Evolutionary conservation across 441 rosid species (phyloP).

Genomic region (Bocquillonia castaneifolia): DNA sequence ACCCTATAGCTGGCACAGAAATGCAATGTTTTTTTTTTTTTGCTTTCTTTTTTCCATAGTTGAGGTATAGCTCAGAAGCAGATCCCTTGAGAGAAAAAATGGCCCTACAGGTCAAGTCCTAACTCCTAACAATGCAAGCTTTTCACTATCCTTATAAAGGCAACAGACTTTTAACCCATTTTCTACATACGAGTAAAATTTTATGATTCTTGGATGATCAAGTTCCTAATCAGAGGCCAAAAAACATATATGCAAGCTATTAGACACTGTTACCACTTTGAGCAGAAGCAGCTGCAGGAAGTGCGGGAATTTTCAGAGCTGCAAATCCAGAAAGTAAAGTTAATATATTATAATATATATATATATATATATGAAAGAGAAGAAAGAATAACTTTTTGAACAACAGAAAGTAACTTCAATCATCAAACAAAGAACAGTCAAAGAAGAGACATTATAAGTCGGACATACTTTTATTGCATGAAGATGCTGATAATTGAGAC

Average conservation of each 20-base stretch:
- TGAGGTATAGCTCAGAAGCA: neutral
- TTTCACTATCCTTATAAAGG: neutral
- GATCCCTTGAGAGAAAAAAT: too few species aligned
- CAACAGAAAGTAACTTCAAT: neutral
- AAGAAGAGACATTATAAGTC: neutral
- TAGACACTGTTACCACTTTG: conserved; percentile 47
- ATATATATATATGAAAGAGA: too few species aligned
- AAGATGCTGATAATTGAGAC: conserved; percentile 46
- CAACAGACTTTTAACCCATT: neutral
- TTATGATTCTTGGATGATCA: neutral
- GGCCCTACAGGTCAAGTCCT: neutral
- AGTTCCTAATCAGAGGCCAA: neutral
- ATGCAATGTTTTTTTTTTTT: neutral
- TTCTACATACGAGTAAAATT: neutral
- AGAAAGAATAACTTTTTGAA: neutral
- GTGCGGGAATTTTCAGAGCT: conserved; percentile 82
- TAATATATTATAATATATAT: neutral
- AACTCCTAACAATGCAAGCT: neutral
- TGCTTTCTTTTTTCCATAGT: neutral
- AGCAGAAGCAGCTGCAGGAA: conserved; percentile 84
- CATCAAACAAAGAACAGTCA: neutral
- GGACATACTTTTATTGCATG: conserved; percentile 66
- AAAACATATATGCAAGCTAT: neutral
- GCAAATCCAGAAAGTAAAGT: conserved; percentile 20
- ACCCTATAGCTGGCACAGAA: neutral